Base-by-base conservation (phyloP, 306 rosid genomes). In the Abrus pulchellus region DNA sequence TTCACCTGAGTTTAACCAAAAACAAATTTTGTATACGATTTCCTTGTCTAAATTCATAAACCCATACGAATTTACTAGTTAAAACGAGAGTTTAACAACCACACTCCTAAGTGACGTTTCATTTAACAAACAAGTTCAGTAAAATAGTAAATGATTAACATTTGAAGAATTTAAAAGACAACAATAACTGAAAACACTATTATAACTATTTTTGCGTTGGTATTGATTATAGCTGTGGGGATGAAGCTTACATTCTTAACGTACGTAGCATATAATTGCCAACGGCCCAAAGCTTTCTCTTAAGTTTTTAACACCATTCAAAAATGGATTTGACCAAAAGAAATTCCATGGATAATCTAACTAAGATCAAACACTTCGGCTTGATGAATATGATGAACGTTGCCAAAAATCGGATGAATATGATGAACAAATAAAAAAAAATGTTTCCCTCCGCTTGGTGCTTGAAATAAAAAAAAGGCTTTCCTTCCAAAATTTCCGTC, bases 181-280 rank as follows among this genome's bases (percentile, higher is more conserved):
- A 13, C 56, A 50, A 50, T n/a, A 50, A 50, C 56, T 50, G 27
- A 50, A 50, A 20, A 20, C 20, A 12, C 3, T 72, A 76, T 14
- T 62, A 68, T 1, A 74, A n/a, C 41, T 74, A 53, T 11, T 20
- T 59, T 29, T 59, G 79, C 79, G 56, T 74, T 5, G 75, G 77
- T 27, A 34, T 2, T 28, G 7, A 9, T 52, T 53, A 14, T 12
- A 77, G 68, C 1, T 61, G 34, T 1, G 28, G 6, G 2, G 5
- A n/a, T 13, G 68, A 49, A 20, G 78, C 36, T 7, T 52, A 5
- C 69, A 52, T 14, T 11, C 69, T 82, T 4, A 74, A 52, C 44
- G 33, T 11, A 71, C 72, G 83, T 33, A 71, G 47, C 49, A 52
- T 7, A 34, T 5, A 33, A n/a, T 71, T 71, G 49, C 5, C 20